Base-by-base conservation (phyloP, 441 rosid species). In the Brassica hybrid region DNA sequence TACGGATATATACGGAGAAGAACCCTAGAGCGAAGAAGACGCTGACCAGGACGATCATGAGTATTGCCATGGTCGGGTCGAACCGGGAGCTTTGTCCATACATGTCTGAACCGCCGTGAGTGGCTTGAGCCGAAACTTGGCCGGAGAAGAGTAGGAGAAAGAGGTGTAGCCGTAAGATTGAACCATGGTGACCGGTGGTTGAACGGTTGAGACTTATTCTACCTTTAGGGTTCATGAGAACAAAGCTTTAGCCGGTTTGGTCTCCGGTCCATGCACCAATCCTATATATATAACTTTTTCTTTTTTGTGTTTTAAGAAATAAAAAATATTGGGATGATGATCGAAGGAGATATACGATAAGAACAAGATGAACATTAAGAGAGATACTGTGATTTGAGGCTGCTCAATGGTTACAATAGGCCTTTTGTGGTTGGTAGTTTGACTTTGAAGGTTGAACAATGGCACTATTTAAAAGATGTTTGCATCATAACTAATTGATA, bases 51-150 rank as follows among this genome's bases (percentile, higher is more conserved):
- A 84, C 76, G 48, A 84, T 80, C 84, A 86, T 86, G 76, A 90
- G 79, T 32, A 84, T 71, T 3, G 89, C 88, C 91, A 90, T 83
- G 34, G 86, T 71, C 3, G 91, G 87, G 63, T 87, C 89, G 81
- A 91, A 87, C 6, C 16, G 60, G 2, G 82, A 73, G 68, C 13
- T 30, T 57, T 74, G 64, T 30, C 50, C 57, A 12, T 69, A 69
- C 48, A 48, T 54, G 32, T 79, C 78, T 38, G 78, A 73, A 30
- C 30, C 62, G 0, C 71, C 60, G 16, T 7, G 60, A 43, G 71
- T 62, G 61, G 74, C 62, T 63, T 79, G 67, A 63, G 62, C 71
- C 7, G 67, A 36, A 3, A 17, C 77, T 1, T 60, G 60, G 19
- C 58, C 43, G 18, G 61, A 67, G 70, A 73, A 68, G 41, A 61